Base-by-base conservation (phyloP, 2,329 filamentous ascomycete genomes). In the Colletotrichum viniferum region DNA sequence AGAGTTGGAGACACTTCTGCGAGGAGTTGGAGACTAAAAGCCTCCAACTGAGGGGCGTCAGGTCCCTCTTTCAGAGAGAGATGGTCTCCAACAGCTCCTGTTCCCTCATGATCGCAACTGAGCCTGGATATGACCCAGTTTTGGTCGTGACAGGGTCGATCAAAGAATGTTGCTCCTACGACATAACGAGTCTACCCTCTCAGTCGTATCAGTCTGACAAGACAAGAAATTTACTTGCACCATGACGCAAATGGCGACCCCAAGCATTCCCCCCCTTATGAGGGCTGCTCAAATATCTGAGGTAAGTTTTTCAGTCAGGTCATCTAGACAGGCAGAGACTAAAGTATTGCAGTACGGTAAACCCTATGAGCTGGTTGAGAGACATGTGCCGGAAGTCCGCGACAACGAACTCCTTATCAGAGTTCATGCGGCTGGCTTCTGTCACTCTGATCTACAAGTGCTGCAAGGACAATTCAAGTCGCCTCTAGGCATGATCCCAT, bases 361-460 rank as follows among this genome's bases (percentile, higher is more conserved):
- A 18, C 79, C 81, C 3, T 84, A 83, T 43, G 76, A 78, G 14
- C 56, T 83, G 7, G 77, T 74, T 1, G 67, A 67, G 14, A 76
- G 69, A 21, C 71, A 75, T 16, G 69, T 79, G 1, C 83, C 83
- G 5, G 34, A 55, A 7, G 78, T 82, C 34, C 77, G 71, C 28
- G 78, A 79, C 12, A 60, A 78, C 62, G 81, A 84, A 26, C 78
- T 85, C 5, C 79, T 85, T 21, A 72, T 85, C 71, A 78, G 78
- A 32, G 77, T 84, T 58, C 76, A 82, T 34, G 83, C 83, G 4
- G 83, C 83, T 8, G 81, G 83, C 1, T 85, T 84, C 77, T 85
- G 84, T 69, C 83, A 84, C 64, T 84, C 83, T 4, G 84, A 85
- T 60, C 76, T 83, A 10, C 84, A 85, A 69, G 83, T 83, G 10